Conservation (phyloP, 345 rosid species). For the Pistacia atlantica region DNA sequence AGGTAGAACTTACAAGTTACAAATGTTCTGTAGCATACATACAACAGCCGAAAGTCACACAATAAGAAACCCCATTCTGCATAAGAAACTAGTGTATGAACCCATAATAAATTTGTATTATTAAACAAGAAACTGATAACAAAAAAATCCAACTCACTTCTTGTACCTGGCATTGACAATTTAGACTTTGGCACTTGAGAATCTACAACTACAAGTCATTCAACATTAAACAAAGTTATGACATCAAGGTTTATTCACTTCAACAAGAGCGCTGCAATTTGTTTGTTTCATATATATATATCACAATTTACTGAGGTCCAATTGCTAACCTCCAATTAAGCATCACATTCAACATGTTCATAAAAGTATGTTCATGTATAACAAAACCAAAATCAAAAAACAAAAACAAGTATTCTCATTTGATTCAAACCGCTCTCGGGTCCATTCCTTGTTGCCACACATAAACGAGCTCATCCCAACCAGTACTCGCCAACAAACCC, state of each 20-base stretch:
- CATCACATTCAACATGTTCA: constrained; percentile 6
- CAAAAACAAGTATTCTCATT: constrained; percentile 18
- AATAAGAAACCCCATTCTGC: not conserved
- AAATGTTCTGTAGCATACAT: not conserved
- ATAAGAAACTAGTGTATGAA: not conserved
- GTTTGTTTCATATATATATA: too few species aligned
- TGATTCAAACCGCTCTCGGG: constrained; percentile 61
- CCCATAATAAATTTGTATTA: not conserved
- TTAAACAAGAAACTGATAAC: not conserved
- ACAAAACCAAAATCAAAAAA: not conserved
- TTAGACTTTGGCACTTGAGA: not conserved
- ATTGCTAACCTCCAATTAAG: not conserved
- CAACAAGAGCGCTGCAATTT: too few species aligned
- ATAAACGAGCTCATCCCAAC: constrained; percentile 93
- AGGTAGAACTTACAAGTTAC: not conserved
- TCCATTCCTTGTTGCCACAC: constrained; percentile 97
- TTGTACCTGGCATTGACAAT: not conserved
- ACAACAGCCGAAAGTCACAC: not conserved
- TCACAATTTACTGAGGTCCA: not conserved
- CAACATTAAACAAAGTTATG: not conserved
- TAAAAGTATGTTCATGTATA: not conserved
- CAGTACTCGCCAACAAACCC: constrained; percentile 84
- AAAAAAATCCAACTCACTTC: not conserved
- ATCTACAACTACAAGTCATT: not conserved
- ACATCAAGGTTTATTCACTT: not conserved